These are phyloP conservation scores for Dujonia santamariae DNA, from an alignment of 1,139 yeast genomes.

Conservation along the genomic window DNA sequence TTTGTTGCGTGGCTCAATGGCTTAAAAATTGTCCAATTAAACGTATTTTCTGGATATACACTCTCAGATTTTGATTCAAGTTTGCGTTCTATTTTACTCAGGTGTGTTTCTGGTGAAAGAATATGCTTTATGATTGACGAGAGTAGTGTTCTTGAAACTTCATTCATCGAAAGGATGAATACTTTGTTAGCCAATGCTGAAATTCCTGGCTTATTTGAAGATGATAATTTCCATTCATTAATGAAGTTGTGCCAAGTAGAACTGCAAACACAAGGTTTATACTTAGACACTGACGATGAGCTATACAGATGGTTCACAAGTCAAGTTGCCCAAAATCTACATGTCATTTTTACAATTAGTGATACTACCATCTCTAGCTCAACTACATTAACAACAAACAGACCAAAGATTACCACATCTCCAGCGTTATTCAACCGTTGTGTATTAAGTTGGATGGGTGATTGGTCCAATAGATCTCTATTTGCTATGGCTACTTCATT, in stretches of 20 bases:
- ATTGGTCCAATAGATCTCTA: conserved; percentile 61
- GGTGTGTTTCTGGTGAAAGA: conserved; percentile 54
- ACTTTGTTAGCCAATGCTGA: conserved; percentile 90
- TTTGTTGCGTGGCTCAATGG: conserved; percentile 96
- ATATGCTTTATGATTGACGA: conserved; percentile 80
- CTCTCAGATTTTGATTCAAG: conserved; percentile 66
- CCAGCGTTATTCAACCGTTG: conserved; percentile 93
- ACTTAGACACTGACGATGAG: conserved; percentile 71
- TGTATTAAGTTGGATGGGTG: conserved; percentile 87
- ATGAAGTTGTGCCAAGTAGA: conserved; percentile 59
- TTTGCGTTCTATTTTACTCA: conserved; percentile 50
- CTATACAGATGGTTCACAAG: conserved; percentile 70
- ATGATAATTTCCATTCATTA: conserved; percentile 59
- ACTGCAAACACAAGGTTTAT: conserved; percentile 57
- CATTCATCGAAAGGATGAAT: conserved; percentile 89
- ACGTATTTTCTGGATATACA: conserved; percentile 52
- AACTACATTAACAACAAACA: too few relatives aligned
- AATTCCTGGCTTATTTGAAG: conserved; percentile 85
- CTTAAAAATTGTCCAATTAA: conserved; percentile 55
- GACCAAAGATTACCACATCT: conserved; percentile 56
- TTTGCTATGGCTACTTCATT: conserved; percentile 46
- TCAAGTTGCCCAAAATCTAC: conserved; percentile 69
- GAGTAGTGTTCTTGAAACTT: conserved; percentile 68
- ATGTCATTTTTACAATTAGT: conserved; percentile 76
- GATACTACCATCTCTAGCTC: conserved; percentile 47